A percentile compares a stretch with the other conserved stretches of the same genome.
Evolutionary conservation across 164 flowering plant species (phyloP).

Genomic region (Akebia trifoliata): DNA sequence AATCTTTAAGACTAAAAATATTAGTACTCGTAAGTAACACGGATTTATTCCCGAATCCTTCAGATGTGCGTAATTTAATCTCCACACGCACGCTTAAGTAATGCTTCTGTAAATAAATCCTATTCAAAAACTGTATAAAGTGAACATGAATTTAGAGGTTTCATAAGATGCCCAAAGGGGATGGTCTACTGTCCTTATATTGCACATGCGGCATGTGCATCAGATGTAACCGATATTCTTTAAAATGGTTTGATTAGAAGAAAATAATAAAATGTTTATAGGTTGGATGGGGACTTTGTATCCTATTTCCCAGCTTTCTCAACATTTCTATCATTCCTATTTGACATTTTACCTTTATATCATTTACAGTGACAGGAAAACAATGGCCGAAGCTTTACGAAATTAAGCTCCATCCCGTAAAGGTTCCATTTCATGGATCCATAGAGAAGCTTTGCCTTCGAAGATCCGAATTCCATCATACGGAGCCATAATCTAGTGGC

Average conservation of each 20-base stretch:
- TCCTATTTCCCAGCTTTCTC: neutral
- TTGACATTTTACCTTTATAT: neutral
- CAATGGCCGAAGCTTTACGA: constrained; percentile 89
- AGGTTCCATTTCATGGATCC: constrained; percentile 15
- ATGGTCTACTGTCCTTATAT: too few species aligned
- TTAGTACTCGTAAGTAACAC: neutral
- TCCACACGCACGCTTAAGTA: neutral
- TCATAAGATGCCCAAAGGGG: too few species aligned
- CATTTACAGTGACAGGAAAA: constrained; percentile 77
- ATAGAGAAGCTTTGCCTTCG: constrained; percentile 41
- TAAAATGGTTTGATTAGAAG: too few species aligned
- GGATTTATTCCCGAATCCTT: neutral
- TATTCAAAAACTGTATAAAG: too few species aligned
- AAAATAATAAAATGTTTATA: too few species aligned
- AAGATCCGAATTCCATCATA: constrained; percentile 5
- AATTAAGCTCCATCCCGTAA: constrained; percentile 51
- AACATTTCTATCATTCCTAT: neutral
- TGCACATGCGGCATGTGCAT: too few species aligned
- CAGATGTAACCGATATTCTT: too few species aligned
- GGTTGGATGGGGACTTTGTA: neutral
- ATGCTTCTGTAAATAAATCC: too few species aligned
- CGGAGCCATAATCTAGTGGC: neutral
- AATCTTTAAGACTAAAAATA: neutral
- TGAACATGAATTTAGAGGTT: too few species aligned
- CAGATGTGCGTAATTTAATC: neutral